phyloP scores from a whole-genome alignment of 805 yeast species.

The Blastobotrys americana region DNA sequence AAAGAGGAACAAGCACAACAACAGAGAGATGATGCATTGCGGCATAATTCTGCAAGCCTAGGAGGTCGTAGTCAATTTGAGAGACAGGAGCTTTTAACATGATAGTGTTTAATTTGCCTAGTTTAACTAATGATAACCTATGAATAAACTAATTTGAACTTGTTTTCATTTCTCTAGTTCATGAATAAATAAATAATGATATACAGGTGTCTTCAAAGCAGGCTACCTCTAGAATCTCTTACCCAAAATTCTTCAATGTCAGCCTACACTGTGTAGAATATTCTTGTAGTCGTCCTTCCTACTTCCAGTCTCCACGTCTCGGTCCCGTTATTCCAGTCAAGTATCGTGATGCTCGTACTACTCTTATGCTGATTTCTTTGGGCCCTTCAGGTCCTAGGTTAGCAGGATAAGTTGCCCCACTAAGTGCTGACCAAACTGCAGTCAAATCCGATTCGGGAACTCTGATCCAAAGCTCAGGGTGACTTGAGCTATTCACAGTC shows the following conservation, averaged over 20 bases:
- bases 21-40: neutral
- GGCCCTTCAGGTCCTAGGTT: constrained; percentile 4
- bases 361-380: constrained; percentile 14
- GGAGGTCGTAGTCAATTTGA: constrained; percentile 1
- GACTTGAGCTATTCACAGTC: constrained; percentile 2
- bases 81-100: constrained; percentile 4
- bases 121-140: too few species aligned
- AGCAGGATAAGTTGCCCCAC: constrained; percentile 14
- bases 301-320: constrained; percentile 8
- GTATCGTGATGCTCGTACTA: constrained; percentile 19
- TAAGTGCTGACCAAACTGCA: constrained; percentile 17
- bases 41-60: neutral
- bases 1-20: neutral
- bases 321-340: constrained; percentile 19
- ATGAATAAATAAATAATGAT: constrained; percentile 4
- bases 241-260: too few species aligned
- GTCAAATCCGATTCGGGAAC: constrained; percentile 17
- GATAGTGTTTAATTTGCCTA: too few species aligned
- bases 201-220: too few species aligned
- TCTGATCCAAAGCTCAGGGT: constrained; percentile 16
- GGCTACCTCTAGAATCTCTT: too few species aligned
- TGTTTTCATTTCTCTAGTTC: too few species aligned
- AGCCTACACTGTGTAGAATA: too few species aligned
- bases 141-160: neutral
- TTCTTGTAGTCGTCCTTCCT: too few species aligned